Base-by-base conservation (phyloP, 768 basidiomycete genomes). In the Hebeloma cylindrosporum region DNA sequence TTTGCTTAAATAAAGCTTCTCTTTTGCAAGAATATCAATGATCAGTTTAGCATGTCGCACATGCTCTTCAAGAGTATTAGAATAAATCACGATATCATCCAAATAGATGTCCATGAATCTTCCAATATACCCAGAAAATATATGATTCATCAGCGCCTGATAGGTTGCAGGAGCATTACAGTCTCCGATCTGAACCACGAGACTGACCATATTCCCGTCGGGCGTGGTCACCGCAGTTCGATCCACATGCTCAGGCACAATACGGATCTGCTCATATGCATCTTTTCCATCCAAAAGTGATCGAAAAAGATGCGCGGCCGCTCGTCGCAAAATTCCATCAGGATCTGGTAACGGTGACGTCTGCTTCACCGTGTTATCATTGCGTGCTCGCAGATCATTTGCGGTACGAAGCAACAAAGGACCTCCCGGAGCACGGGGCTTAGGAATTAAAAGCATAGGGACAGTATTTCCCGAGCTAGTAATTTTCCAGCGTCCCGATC, bases 81-180 rank as follows among this genome's bases (percentile, higher is more conserved):
- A 76, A 51, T 64, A 75, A n/a, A 76, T 65, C 9, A 74, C 53
- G 18, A 75, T 60, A 7, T 75, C 59, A 4, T 75, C 60, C 17
- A 59, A 22, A 69, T 71, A 72, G 2, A 75, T 57, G 37, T 73
- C 65, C 51, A 71, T 65, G 32, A 3, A 58, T 43, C 4, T 46
- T 34, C 72, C 71, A 25, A 77, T 66, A 27, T 56, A 62, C 1
- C 51, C 26, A 0, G 51, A 48, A 34, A 66, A 66, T 0, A 74
- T 58, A 37, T 72, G 58, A 42, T 73, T 73, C 69, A 73, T 72
- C 0, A 74, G 36, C 0, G 69, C 52, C 48, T 75, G 72, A 54
- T 68, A 73, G 0, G 72, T 75, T 0, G 73, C 73, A 0, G 58
- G 56, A 4, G 59, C 62, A 44, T 68, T 70, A 17, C 59, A 64